phyloP scores from a whole-genome alignment of 345 rosid species.

The Schrenkiella parvula region DNA sequence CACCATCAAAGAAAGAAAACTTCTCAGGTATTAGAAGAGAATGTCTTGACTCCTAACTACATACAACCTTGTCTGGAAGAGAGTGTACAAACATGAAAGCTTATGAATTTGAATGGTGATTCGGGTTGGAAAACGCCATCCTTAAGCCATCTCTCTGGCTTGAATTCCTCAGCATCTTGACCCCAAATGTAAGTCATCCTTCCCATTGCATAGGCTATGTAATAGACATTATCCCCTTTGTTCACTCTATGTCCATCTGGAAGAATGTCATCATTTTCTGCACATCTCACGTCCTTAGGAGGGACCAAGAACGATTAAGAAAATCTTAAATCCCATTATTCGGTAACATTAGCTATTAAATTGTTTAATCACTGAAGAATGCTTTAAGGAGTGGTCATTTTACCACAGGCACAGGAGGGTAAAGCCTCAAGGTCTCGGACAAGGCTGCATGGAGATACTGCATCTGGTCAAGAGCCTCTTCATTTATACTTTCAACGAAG shows the following conservation, averaged over 20 bases:
- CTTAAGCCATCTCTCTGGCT: constrained; percentile 77
- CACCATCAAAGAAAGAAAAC: background rate
- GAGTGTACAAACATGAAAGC: constrained; percentile 49
- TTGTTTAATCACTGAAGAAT: background rate
- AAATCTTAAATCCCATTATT: background rate
- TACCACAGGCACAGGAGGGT: constrained; percentile 68
- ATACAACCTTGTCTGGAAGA: background rate
- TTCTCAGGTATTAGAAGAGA: background rate
- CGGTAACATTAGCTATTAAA: background rate
- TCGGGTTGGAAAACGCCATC: constrained; percentile 58
- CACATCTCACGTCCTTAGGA: constrained; percentile 55
- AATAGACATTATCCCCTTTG: constrained; percentile 57
- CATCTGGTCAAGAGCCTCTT: constrained; percentile 48
- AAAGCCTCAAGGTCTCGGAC: constrained; percentile 70
- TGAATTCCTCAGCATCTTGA: constrained; percentile 58
- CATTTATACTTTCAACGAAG: constrained; percentile 41
- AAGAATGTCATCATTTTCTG: constrained; percentile 59
- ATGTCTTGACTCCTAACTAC: background rate
- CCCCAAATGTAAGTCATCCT: constrained; percentile 82
- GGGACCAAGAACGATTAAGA: background rate
- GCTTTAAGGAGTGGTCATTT: background rate
- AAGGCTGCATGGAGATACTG: constrained; percentile 79
- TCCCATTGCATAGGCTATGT: constrained; percentile 72
- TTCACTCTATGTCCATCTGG: constrained; percentile 61
- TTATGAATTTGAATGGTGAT: constrained; percentile 63